These are phyloP conservation scores for Acmispon strigosus DNA, from an alignment of 306 rosid genomes.

Conservation along the genomic window DNA sequence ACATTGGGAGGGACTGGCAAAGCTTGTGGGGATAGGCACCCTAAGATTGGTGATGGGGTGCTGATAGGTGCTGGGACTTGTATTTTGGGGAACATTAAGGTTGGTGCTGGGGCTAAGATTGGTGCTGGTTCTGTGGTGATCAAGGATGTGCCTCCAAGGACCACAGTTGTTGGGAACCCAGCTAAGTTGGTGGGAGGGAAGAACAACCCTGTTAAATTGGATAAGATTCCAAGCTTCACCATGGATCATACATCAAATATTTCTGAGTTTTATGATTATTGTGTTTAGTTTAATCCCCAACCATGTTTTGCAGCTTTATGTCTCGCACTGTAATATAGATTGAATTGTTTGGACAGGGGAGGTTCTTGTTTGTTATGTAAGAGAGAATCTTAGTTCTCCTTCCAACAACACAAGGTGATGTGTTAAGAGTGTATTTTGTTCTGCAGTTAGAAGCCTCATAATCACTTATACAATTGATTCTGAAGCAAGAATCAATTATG, in stretches of 20 bases:
- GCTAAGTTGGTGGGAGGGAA: constrained; percentile 86
- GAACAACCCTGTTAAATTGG: constrained; percentile 59
- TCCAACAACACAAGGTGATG: background rate
- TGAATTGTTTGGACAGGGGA: background rate
- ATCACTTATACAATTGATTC: too few relatives aligned
- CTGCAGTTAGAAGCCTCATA: too few relatives aligned
- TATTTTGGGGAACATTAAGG: constrained; percentile 68
- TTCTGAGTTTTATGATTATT: constrained; percentile 68
- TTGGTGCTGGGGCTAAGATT: constrained; percentile 81
- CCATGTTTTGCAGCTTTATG: background rate
- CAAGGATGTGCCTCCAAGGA: constrained; percentile 84
- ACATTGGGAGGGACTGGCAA: constrained; percentile 97
- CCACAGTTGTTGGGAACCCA: constrained; percentile 89
- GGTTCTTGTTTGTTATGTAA: constrained; percentile 30
- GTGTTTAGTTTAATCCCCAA: constrained; percentile 28
- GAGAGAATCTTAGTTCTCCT: constrained; percentile 50
- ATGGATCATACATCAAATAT: constrained; percentile 83
- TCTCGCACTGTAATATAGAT: background rate
- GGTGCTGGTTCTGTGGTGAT: constrained; percentile 91
- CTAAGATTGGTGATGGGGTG: constrained; percentile 91
- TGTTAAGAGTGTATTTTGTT: too few relatives aligned
- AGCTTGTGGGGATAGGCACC: constrained; percentile 71
- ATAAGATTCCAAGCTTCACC: constrained; percentile 69
- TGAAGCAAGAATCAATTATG: too few relatives aligned
- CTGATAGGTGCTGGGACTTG: constrained; percentile 88